Evolutionary conservation across 345 rosid species (phyloP).

Genomic region (Balakata baccata): DNA sequence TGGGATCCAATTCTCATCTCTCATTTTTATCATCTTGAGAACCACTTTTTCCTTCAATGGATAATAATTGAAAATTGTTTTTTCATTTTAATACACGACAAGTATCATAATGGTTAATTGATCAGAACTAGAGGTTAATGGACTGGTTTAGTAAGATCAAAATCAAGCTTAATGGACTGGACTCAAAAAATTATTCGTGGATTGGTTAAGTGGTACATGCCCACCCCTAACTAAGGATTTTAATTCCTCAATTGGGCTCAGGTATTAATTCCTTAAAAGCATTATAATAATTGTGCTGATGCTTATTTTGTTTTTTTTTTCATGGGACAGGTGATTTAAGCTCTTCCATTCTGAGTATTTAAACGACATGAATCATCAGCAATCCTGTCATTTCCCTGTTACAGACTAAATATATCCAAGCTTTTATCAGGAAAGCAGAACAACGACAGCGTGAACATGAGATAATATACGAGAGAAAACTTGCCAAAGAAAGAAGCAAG

Average conservation of each 20-base stretch:
- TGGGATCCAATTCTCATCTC: too few species aligned
- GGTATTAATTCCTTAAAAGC: background rate
- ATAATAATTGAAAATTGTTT: too few species aligned
- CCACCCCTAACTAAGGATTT: too few species aligned
- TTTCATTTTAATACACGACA: too few species aligned
- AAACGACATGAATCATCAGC: background rate
- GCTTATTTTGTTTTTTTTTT: background rate
- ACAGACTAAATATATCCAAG: constrained; percentile 74
- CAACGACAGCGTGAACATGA: constrained; percentile 70
- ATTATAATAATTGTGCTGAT: background rate
- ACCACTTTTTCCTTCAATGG: too few species aligned
- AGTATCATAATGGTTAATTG: too few species aligned
- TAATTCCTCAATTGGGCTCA: background rate
- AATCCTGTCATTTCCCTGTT: constrained; percentile 8
- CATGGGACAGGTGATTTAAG: background rate
- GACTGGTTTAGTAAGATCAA: too few species aligned
- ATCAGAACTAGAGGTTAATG: too few species aligned
- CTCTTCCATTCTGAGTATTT: background rate
- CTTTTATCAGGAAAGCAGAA: constrained; percentile 64
- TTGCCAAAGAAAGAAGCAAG: constrained; percentile 76
- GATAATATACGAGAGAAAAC: constrained; percentile 68
- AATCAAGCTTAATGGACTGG: too few species aligned
- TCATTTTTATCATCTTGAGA: too few species aligned
- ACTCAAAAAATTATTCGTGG: too few species aligned
- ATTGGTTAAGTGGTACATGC: too few species aligned